These are phyloP conservation scores for Coniosporium tulheliwenetii DNA, from an alignment of 2,329 filamentous ascomycete genomes.

Conservation along the genomic window DNA sequence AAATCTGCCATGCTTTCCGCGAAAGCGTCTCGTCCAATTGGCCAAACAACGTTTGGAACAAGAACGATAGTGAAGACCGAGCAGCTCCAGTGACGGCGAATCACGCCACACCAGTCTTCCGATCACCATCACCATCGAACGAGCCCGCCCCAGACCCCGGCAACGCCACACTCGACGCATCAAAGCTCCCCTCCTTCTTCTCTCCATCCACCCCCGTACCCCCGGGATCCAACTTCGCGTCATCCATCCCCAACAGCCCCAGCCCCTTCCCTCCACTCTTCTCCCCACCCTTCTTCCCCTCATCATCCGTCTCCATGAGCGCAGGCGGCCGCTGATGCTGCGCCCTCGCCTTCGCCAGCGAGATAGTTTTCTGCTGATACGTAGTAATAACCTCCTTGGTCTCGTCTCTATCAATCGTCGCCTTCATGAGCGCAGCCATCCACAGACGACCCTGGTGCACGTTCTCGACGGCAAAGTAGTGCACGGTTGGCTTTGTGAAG, in stretches of 20 bases:
- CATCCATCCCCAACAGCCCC: background rate
- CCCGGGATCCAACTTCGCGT: background rate
- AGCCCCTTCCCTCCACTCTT: background rate
- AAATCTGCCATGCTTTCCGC: no score
- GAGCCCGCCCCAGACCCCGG: no score
- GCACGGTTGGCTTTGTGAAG: conserved; percentile 92
- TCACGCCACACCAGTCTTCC: no score
- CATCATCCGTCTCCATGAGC: conserved; percentile 47
- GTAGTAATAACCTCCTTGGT: conserved; percentile 69
- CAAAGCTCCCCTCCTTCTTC: background rate
- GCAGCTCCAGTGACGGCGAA: no score
- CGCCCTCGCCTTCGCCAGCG: conserved; percentile 69
- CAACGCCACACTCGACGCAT: background rate
- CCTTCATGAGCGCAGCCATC: conserved; percentile 99
- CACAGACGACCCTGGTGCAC: conserved; percentile 76
- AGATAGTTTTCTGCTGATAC: conserved; percentile 95
- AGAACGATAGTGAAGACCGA: no score
- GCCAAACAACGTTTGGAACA: no score
- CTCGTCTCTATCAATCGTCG: conserved; percentile 85
- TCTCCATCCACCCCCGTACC: background rate
- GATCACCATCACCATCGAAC: no score
- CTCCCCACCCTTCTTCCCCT: conserved; percentile 3
- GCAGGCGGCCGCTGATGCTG: conserved; percentile 85
- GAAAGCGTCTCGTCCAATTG: no score
- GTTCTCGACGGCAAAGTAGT: conserved; percentile 94